Evolutionary conservation across 305 asterid species (phyloP).

Genomic region (Striga hermonthica): DNA sequence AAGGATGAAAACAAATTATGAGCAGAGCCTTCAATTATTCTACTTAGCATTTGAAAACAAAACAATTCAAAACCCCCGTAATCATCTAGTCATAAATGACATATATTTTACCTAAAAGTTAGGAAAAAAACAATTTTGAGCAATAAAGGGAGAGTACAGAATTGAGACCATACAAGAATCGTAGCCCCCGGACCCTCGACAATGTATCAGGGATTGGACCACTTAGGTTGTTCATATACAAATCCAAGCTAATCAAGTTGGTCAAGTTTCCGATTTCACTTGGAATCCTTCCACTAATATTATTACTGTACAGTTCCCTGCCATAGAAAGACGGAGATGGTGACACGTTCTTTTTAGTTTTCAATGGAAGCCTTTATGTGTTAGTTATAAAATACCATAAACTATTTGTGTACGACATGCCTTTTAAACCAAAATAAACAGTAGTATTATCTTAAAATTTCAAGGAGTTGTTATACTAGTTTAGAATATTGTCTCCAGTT

Average conservation of each 20-base stretch:
- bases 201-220: conserved; percentile 83
- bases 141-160: not conserved
- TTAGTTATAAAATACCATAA: too few relatives aligned
- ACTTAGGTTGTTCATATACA: conserved; percentile 64
- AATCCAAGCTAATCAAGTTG: conserved; percentile 97
- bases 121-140: conserved; percentile 19
- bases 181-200: conserved; percentile 69
- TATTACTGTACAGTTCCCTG: conserved; percentile 97
- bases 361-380: too few relatives aligned
- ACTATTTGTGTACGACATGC: too few relatives aligned
- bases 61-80: conserved; percentile 19
- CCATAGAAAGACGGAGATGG: conserved; percentile 18
- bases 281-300: conserved; percentile 78
- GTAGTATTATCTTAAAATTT: too few relatives aligned
- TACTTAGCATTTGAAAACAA: conserved; percentile 3
- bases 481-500: too few relatives aligned
- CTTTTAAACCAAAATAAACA: too few relatives aligned
- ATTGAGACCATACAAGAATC: conserved; percentile 69
- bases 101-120: conserved; percentile 1
- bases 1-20: not conserved
- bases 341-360: too few relatives aligned
- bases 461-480: too few relatives aligned
- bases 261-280: conserved; percentile 87
- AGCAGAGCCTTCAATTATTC: conserved; percentile 17
- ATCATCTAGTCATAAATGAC: conserved; percentile 22